Evolutionary conservation across 805 yeast genomes (phyloP), one percentile per base, ranked within the genome.

Genomic region (Citeromyces matritensis): DNA sequence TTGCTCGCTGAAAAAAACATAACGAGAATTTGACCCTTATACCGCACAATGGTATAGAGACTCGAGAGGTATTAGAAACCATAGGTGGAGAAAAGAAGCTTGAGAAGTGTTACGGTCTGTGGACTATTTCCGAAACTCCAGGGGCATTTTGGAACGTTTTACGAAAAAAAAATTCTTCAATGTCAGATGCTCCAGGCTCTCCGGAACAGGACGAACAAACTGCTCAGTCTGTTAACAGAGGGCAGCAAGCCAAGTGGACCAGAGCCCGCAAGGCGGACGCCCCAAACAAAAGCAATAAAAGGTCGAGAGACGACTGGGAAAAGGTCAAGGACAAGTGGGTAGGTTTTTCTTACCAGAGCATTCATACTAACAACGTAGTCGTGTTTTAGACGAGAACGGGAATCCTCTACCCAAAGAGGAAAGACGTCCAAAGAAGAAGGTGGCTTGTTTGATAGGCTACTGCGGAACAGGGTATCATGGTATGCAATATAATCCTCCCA

Each of bases 401-500:
- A 63, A 69, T 23, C 74, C 76, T 3, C 50, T 72, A 26, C 71
- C 64, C 26, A 63, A 60, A 35, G 81, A 72, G 39, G 52, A 52
- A 24, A 65, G 85, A 52, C 69, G 65, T 39, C 95, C 97, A 14
- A 86, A 86, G 63, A 69, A 73, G 44, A 86, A 86, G 48, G 95
- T 84, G 14, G 96, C 95, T 0, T 73, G 80, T 44, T 64, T 83
- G 73, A 63, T 86, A 40, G 96, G 97, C 4, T 86, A 86, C 57
- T 86, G 95, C 50, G 97, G 97, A 27, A 76, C 95, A 1, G 96
- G 96, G 0, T 86, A 86, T 55, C 91, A 82, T 51, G 97, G 97
- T 6, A 83, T 86, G 94, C 97, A 86, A 54, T 58, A 78, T 39
- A 86, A 85, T 48, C 93, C 94, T 2, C 93, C 86, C 12, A 71